Evolutionary conservation across 106 monocot genomes (phyloP).

Genomic region (Dioscorea dumetorum): DNA sequence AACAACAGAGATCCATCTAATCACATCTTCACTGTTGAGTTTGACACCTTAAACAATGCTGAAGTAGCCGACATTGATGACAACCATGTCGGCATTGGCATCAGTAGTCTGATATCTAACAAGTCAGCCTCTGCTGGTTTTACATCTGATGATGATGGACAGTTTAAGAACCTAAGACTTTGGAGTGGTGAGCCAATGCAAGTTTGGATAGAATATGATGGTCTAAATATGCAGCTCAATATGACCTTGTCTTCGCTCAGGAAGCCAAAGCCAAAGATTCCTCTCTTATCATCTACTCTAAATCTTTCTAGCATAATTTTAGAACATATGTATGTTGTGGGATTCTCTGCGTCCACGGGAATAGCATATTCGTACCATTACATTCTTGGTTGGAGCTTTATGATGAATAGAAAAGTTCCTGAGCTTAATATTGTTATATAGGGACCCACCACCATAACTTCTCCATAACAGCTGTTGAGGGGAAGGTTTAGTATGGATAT

Average conservation of each 20-base stretch:
- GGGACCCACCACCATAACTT: too few species aligned
- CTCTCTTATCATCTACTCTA: background rate
- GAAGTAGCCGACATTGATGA: background rate
- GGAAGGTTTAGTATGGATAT: too few species aligned
- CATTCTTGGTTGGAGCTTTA: constrained; percentile 15
- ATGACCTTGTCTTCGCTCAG: background rate
- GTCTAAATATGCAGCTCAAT: background rate
- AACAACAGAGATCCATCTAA: background rate
- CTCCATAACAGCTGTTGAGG: too few species aligned
- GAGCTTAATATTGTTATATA: background rate
- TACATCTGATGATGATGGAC: background rate
- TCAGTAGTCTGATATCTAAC: background rate
- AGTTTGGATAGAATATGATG: constrained; percentile 10
- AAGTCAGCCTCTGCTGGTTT: background rate
- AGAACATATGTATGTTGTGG: background rate
- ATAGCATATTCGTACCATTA: background rate
- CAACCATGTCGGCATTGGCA: constrained; percentile 4
- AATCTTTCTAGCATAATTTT: background rate
- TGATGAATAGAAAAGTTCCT: background rate
- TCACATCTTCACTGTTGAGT: constrained; percentile 3
- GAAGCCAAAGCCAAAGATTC: background rate
- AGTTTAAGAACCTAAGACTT: background rate
- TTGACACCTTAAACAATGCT: background rate
- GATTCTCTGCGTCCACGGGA: background rate
- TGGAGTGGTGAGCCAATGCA: background rate